These are phyloP conservation scores for Talaromyces atroroseus DNA, from an alignment of 2,329 filamentous ascomycete genomes.

Conservation along the genomic window DNA sequence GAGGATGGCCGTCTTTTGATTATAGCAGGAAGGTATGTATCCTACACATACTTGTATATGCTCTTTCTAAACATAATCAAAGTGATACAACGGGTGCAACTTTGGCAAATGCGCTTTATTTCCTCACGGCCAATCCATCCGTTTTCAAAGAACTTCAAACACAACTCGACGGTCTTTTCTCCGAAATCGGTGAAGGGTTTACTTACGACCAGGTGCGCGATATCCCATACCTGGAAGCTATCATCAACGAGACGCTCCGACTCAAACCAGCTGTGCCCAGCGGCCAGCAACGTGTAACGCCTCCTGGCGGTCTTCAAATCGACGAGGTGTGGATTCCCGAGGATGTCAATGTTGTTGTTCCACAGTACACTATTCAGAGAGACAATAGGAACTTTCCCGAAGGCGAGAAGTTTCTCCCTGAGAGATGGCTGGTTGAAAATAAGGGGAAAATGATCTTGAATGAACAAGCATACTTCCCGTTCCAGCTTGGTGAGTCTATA, in stretches of 20 bases:
- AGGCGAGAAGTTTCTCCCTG: slow-evolving; percentile 20
- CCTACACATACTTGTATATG: neutral
- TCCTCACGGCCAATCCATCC: slow-evolving; percentile 27
- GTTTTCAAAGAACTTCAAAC: slow-evolving; percentile 26
- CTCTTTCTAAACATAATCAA: slow-evolving; percentile 2
- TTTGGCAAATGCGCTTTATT: slow-evolving; percentile 27
- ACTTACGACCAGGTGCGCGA: slow-evolving; percentile 25
- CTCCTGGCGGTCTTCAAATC: slow-evolving; percentile 26
- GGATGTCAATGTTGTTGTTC: slow-evolving; percentile 19
- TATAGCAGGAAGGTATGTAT: slow-evolving; percentile 2
- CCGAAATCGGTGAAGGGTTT: slow-evolving; percentile 21
- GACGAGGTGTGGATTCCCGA: slow-evolving; percentile 28
- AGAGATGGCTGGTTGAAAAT: slow-evolving; percentile 19
- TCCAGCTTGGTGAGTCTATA: slow-evolving; percentile 11
- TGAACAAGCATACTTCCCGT: too few relatives aligned
- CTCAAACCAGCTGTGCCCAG: slow-evolving; percentile 33
- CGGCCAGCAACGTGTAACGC: slow-evolving; percentile 34
- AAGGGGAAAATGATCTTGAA: slow-evolving; percentile 15
- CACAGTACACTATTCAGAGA: slow-evolving; percentile 19
- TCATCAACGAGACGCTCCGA: slow-evolving; percentile 33
- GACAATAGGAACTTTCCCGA: slow-evolving; percentile 11
- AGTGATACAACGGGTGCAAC: slow-evolving; percentile 34
- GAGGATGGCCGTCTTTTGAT: slow-evolving; percentile 2
- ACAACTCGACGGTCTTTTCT: slow-evolving; percentile 26
- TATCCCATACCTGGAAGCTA: slow-evolving; percentile 17